Evolutionary conservation across 2,329 filamentous ascomycete species (phyloP), one percentile per base, ranked within the genome.

Genomic region (Trichophyton equinum): DNA sequence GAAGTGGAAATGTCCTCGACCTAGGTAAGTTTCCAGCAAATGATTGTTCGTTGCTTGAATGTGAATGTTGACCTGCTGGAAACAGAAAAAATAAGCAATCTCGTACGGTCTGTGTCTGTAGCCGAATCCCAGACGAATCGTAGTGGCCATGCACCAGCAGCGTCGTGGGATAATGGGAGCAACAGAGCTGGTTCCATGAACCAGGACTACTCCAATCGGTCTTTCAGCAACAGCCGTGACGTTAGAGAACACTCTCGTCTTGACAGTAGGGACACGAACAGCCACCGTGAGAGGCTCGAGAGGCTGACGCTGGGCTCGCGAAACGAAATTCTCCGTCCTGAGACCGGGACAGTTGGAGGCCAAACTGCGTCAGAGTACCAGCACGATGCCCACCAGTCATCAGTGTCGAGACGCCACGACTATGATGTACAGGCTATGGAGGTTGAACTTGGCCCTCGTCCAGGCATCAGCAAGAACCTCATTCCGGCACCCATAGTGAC

Each of bases 381-480:
- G 84, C 85, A 89, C 67, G 51, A 55, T 11, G 51, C 51, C 8
- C 51, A 55, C n/a, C 51, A 55, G 51, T 82, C 82, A 5, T 83
- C 83, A 42, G 78, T 78, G 27, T 81, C 82, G 46, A 84, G 91
- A 67, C 86, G 88, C 60, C 91, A 96, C 70, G 92, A 97, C 71
- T 97, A 96, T 69, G 94, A 97, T 70, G 84, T 96, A 15, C 92
- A 97, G 72, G 91, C 91, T 2, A 96, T 96, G 89, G 92, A 96
- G 73, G 89, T 89, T 0, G 87, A 85, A 38, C 80, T 95, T 18
- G 82, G 83, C 65, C 88, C 90, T 4, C 85, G 87, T 42, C 76
- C 81, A 4, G 81, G 77, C 58, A 71, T 87, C 20, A 81, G 85
- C 8, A 88, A 87, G 68, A 96, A 95, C 67, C 90, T 91, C 0